A percentile compares a stretch with the other conserved stretches of the same genome.
Conservation (phyloP, 768 basidiomycete species). For the Phanerochaete carnosa region DNA sequence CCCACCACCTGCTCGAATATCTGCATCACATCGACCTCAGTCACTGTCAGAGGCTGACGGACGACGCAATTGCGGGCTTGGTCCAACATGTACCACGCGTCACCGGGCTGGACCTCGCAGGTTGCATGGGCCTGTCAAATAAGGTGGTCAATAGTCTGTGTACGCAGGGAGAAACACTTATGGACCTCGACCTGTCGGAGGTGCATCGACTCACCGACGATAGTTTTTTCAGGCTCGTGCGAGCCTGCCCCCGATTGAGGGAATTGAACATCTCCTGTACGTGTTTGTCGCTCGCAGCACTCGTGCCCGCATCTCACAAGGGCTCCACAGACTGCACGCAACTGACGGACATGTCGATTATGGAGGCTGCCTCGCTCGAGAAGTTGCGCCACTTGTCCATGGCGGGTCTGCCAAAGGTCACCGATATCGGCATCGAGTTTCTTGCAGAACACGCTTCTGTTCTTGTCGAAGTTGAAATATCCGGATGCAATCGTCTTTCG, state of each 20-base stretch:
- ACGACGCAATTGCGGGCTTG: constrained; percentile 73
- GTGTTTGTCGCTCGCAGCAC: constrained; percentile 27
- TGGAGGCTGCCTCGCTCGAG: constrained; percentile 70
- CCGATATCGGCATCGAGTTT: constrained; percentile 78
- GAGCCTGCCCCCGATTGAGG: constrained; percentile 67
- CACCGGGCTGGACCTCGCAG: constrained; percentile 71
- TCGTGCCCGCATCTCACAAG: neutral
- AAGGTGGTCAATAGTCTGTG: constrained; percentile 62
- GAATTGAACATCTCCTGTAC: constrained; percentile 87
- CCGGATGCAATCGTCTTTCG: constrained; percentile 80
- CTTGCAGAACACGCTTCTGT: constrained; percentile 68
- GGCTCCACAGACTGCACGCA: constrained; percentile 65
- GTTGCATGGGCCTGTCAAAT: constrained; percentile 77
- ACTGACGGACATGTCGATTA: constrained; percentile 81
- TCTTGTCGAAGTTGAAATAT: constrained; percentile 81
- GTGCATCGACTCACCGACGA: constrained; percentile 77
- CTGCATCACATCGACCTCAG: constrained; percentile 79
- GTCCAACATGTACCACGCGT: constrained; percentile 73
- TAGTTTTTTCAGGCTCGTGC: constrained; percentile 64
- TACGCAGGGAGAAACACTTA: constrained; percentile 70
- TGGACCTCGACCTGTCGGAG: constrained; percentile 79
- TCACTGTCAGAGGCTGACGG: constrained; percentile 64
- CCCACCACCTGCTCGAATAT: constrained; percentile 56
- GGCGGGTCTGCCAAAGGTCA: constrained; percentile 77
- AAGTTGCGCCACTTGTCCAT: constrained; percentile 75